Base-by-base conservation (phyloP, 768 basidiomycete genomes). In the Lenzites betulinus region DNA sequence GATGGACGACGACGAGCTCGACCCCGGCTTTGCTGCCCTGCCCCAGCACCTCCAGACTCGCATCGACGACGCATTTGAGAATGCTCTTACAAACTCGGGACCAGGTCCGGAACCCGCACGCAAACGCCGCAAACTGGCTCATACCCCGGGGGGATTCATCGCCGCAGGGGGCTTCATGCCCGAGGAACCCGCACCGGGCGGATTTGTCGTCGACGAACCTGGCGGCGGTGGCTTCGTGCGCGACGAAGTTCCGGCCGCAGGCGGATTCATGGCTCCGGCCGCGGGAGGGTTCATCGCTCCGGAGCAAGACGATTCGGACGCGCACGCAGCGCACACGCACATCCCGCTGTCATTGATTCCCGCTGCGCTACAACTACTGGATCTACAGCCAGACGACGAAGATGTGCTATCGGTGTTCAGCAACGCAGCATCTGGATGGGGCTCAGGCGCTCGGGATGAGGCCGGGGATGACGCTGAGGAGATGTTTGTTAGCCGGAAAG, bases 381-480 rank as follows among this genome's bases (percentile, higher is more conserved):
- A 87, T 62, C 76, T 93, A 8, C 73, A 71, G 9, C 83, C 83
- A 9, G 79, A 87, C 25, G 86, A 92, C 69, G 79, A 81, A n/a
- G 83, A 90, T 54, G 78, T 92, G 12, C 78, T 93, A 4, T 69
- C 78, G 2, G 87, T 92, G 1, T 91, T 94, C 72, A 79, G 79
- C 38, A 90, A 89, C 61, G 92, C 92, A 2, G 87, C 89, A 0
- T 77, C 82, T 1, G 92, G 90, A 18, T 92, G 92, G 91, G 26
- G 49, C 28, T 73, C 11, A 61, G 68, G 35, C 66, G 73, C 11
- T 61, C 69, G 35, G 66, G 67, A 18, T 66, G 60, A 20, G 50
- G 61, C 30, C 52, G 62, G 23, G 15, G 51, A 54, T 2, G 64
- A 67, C 6, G 55, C 59, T 7, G 68, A 65, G 33, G 75, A 70